These are phyloP conservation scores for Castanea crenata DNA, from an alignment of 306 rosid species.

Conservation along the genomic window DNA sequence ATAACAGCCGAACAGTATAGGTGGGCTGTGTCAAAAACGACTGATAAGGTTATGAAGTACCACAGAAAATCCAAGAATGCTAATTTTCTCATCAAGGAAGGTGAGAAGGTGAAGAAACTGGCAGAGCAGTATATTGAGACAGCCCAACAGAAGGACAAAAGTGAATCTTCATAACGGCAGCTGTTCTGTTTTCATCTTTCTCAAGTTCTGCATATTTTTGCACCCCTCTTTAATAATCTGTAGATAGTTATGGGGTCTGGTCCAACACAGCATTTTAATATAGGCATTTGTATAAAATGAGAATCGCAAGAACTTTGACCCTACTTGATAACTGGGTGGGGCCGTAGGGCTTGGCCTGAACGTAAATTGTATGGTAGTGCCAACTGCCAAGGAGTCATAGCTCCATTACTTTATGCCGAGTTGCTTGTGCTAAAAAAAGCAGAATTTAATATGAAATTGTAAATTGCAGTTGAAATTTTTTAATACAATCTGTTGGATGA, in stretches of 20 bases:
- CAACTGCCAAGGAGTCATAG: background rate
- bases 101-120: conserved; percentile 97
- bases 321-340: background rate
- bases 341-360: background rate
- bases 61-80: conserved; percentile 86
- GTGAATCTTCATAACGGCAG: conserved; percentile 25
- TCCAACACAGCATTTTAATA: conserved; percentile 6
- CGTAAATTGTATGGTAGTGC: background rate
- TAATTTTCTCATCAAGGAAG: conserved; percentile 90
- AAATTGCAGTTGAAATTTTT: background rate
- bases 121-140: conserved; percentile 90
- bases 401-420: background rate
- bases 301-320: background rate
- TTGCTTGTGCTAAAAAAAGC: background rate
- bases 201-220: conserved; percentile 15
- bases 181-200: background rate
- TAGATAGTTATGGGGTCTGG: conserved; percentile 19
- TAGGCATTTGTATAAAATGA: conserved; percentile 20
- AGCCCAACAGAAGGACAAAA: conserved; percentile 60
- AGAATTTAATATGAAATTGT: background rate
- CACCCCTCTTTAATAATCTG: conserved; percentile 9
- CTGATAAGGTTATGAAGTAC: conserved; percentile 90
- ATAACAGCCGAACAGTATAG: conserved; percentile 85
- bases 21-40: conserved; percentile 87
- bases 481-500: background rate